Evolutionary conservation across 2,329 filamentous ascomycete species (phyloP), one percentile per base, ranked within the genome.

Genomic region (Paracoccidioides brasiliensis): DNA sequence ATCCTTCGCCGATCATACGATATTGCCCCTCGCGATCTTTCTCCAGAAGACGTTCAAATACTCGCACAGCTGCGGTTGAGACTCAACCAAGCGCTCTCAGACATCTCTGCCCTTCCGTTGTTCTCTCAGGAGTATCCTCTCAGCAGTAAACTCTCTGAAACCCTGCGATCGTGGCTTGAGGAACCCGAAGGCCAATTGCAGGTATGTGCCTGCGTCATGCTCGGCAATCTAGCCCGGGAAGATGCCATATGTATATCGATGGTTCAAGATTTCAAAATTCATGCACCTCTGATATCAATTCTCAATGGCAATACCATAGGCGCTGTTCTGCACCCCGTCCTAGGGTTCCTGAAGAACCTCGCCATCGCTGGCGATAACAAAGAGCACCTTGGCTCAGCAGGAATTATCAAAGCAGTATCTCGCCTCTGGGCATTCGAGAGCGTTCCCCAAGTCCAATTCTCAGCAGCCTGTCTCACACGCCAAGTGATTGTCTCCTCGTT

Each of bases 291-390:
- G 33, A 72, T 74, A 52, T 58, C 64, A 3, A 67, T 74, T 30
- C 63, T 77, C 4, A 65, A 66, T 22, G 60, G 62, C 5, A 64
- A 72, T 46, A 65, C 69, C 37, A 69, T 66, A 43, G 70, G 70
- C 4, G 66, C 66, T 4, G 71, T 75, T 3, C 62, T 77, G 4
- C 73, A 76, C 57, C 67, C 74, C 22, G 69, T 68, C 0, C 67
- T 75, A 9, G 72, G 74, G 5, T 74, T 76, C 49, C 61, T 77
- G 43, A 77, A 76, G 56, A 77, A 77, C 55, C 64, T 77, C 8
- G 71, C 72, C 7, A 72, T 76, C 53, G 67, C 72, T 22, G 64
- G 67, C 42, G 64, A 71, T n/a, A 74, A 77, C 57, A 68, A 69
- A 51, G 56, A 63, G 38, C 58, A 60, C 45, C 62, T 77, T 28